phyloP scores from a whole-genome alignment of 2,329 filamentous ascomycete species.

The Aspergillus uvarum region DNA sequence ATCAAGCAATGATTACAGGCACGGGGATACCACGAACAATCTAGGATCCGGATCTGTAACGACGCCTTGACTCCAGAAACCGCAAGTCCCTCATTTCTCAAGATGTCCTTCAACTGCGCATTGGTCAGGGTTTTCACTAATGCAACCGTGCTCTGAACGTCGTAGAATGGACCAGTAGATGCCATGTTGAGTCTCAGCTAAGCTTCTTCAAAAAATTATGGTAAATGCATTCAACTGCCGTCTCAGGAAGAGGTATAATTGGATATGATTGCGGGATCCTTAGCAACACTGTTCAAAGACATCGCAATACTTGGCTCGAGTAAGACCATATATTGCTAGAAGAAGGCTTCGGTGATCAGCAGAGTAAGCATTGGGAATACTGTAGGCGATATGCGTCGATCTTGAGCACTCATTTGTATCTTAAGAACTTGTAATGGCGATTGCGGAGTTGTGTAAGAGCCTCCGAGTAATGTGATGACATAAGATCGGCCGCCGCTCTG shows the following conservation, averaged over 20 bases:
- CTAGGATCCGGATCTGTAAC: conserved; percentile 74
- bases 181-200: conserved; percentile 31
- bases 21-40: conserved; percentile 60
- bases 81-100: conserved; percentile 69
- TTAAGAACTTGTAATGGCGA: conserved; percentile 3
- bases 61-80: conserved; percentile 83
- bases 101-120: conserved; percentile 72
- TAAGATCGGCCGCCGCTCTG: conserved; percentile 23
- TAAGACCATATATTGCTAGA: neutral
- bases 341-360: neutral
- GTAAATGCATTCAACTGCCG: conserved; percentile 10
- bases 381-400: neutral
- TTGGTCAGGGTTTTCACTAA: conserved; percentile 59
- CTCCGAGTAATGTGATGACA: conserved; percentile 32
- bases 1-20: neutral
- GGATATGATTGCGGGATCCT: conserved; percentile 23
- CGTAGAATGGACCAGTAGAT: conserved; percentile 40
- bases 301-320: conserved; percentile 25
- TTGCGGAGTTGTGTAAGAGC: conserved; percentile 23
- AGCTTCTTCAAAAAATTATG: conserved; percentile 1
- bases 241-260: conserved; percentile 24
- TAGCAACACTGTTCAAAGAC: conserved; percentile 25
- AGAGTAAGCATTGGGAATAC: neutral
- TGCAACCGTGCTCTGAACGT: conserved; percentile 43
- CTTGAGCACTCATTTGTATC: conserved; percentile 1